These are phyloP conservation scores for Phytophthora tubulina DNA, from an alignment of 352 stramenopile species.

Conservation along the genomic window DNA sequence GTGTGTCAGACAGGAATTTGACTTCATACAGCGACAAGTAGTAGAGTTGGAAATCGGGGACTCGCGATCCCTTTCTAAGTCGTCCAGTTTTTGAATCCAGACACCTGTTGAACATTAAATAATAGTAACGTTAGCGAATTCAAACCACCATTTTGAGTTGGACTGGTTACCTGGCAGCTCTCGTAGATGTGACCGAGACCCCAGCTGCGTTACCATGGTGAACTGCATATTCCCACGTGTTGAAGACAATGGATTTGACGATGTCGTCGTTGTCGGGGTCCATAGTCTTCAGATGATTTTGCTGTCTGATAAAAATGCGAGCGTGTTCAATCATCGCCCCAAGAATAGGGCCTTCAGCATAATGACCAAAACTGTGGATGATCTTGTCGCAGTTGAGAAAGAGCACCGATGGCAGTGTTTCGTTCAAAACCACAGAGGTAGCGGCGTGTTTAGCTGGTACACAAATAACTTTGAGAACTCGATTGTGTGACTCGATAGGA, in stretches of 20 bases:
- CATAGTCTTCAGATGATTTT: too few species aligned
- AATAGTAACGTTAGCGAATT: too few species aligned
- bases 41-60: conserved; percentile 2
- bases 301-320: too few species aligned
- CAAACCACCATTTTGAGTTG: too few species aligned
- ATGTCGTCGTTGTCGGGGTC: too few species aligned
- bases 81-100: background rate
- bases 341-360: background rate
- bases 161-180: too few species aligned
- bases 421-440: background rate
- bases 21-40: conserved; percentile 8
- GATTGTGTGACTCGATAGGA: background rate
- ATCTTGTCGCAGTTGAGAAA: background rate
- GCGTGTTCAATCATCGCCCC: background rate
- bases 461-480: background rate
- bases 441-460: background rate
- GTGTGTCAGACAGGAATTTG: background rate
- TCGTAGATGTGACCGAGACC: too few species aligned
- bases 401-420: background rate
- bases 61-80: background rate
- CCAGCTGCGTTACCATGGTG: background rate
- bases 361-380: background rate
- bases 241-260: too few species aligned
- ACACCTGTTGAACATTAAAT: background rate
- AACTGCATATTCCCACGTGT: background rate